Evolutionary conservation across 495 filamentous ascomycete genomes (phyloP).

Genomic region (Astrothelium subdiscretum): DNA sequence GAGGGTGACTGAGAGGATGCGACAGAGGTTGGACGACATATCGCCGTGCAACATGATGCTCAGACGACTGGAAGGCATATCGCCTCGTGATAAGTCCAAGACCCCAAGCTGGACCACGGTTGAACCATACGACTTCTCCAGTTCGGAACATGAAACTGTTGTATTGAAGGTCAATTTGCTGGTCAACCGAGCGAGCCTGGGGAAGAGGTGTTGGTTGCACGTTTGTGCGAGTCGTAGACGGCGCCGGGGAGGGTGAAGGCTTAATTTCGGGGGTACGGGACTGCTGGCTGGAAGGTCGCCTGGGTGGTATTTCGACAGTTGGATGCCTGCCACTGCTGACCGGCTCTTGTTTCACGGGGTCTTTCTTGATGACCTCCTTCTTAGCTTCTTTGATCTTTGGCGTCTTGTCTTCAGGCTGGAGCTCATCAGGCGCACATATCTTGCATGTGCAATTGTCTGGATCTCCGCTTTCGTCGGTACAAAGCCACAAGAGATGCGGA

Average conservation of each 20-base stretch:
- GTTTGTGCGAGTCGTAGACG: slow-evolving; percentile 6
- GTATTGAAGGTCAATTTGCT: slow-evolving; percentile 34
- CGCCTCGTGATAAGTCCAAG: slow-evolving; percentile 38
- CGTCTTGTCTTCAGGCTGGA: slow-evolving; percentile 21
- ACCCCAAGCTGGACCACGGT: slow-evolving; percentile 44
- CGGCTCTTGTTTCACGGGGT: slow-evolving; percentile 14
- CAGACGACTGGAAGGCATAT: slow-evolving; percentile 19
- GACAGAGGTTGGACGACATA: slow-evolving; percentile 44
- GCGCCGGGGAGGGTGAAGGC: neutral
- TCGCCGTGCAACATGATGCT: slow-evolving; percentile 15
- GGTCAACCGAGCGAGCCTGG: slow-evolving; percentile 29
- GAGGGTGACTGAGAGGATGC: slow-evolving; percentile 32
- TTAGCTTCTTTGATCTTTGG: slow-evolving; percentile 14
- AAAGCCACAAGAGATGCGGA: slow-evolving; percentile 49
- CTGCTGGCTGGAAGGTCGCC: neutral
- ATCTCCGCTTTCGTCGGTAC: slow-evolving; percentile 40
- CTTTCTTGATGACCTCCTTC: slow-evolving; percentile 19
- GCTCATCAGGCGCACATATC: slow-evolving; percentile 38
- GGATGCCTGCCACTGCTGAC: slow-evolving; percentile 4
- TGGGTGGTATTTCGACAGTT: slow-evolving; percentile 11
- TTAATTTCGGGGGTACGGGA: neutral
- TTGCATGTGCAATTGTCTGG: slow-evolving; percentile 47
- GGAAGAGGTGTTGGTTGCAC: slow-evolving; percentile 29
- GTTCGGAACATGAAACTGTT: slow-evolving; percentile 41
- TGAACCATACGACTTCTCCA: slow-evolving; percentile 51